Evolutionary conservation across 306 rosid genomes (phyloP).

Genomic region (Quercus mongolica): DNA sequence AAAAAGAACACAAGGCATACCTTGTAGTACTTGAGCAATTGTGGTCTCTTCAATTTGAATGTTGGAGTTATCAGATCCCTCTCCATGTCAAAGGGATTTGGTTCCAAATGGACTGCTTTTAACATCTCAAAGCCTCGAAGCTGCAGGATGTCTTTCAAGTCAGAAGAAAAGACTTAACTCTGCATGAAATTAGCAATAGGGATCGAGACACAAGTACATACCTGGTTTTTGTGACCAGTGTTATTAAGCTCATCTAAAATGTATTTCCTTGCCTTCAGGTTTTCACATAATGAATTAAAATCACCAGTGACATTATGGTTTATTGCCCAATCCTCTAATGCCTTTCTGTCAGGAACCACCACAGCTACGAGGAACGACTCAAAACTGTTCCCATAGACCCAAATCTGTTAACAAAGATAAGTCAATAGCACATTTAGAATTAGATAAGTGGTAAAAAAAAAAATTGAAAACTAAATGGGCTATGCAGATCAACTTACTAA

Average conservation of each 20-base stretch:
- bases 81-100: conserved; percentile 79
- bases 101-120: conserved; percentile 81
- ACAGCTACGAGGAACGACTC: conserved; percentile 96
- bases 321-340: conserved; percentile 80
- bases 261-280: conserved; percentile 59
- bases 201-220: conserved; percentile 30
- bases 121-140: conserved; percentile 89
- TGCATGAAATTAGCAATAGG: conserved; percentile 11
- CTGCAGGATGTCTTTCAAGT: conserved; percentile 37
- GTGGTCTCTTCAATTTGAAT: conserved; percentile 88
- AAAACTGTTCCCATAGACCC: conserved; percentile 96
- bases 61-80: conserved; percentile 92
- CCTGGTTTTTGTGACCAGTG: conserved; percentile 67
- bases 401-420: conserved; percentile 47
- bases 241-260: conserved; percentile 79
- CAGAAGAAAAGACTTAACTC: conserved; percentile 8
- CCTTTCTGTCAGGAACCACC: conserved; percentile 70
- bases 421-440: not conserved
- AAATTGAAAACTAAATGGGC: not conserved
- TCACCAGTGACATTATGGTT: conserved; percentile 45
- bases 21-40: conserved; percentile 67
- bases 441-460: not conserved
- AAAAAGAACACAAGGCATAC: conserved; percentile 26
- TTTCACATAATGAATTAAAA: conserved; percentile 71
- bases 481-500: not conserved